Base-by-base conservation (phyloP, 2,329 filamentous ascomycete genomes). In the Amauroascus verrucosus region DNA sequence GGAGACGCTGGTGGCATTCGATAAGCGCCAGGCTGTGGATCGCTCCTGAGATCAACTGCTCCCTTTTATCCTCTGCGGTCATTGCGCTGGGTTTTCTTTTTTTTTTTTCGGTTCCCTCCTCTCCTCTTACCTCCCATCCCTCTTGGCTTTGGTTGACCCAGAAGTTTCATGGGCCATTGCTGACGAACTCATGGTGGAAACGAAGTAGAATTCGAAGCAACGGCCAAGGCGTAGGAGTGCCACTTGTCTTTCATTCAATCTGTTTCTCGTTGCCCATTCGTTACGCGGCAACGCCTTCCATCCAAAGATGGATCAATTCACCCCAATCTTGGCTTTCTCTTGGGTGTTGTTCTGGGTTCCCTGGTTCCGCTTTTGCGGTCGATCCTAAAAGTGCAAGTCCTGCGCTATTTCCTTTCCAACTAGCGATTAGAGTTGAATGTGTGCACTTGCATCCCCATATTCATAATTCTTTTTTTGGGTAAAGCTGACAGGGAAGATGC, bases 401-500 rank as follows among this genome's bases (percentile, higher is more conserved):
- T 32, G 20, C 46, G 18, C 32, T 48, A 32, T 37, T 37, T 40
- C 28, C 13, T 18, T 30, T 26, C 41, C 9, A 22, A 24, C 37
- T 40, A 49, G 24, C 16, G 18, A 49, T 49, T 49, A 49, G 47
- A 20, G 47, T 49, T 49, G 47, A 28, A 2, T n/a, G n/a, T 6
- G 16, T 40, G 47, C 40, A 49, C 37, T 40, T 40, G 40, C 37
- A 35, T 47, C 50, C 18, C 50, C 50, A 53, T 41, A 53, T 53
- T 53, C 50, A 53, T 53, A 53, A 47, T 53, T 53, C 50, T 53
- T 53, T 53, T 53, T 53, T 53, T 53, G 50, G 50, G 41, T 28
- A 13, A 37, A 18, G 18, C 13, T 40, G 13, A 18, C 43, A 47
- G 30, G 50, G 48, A 45, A 33, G 9, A 51, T 44, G 48, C 38